phyloP scores from a whole-genome alignment of 1,284 basidiomycete species.

The Fistulinella cinereoalba region DNA sequence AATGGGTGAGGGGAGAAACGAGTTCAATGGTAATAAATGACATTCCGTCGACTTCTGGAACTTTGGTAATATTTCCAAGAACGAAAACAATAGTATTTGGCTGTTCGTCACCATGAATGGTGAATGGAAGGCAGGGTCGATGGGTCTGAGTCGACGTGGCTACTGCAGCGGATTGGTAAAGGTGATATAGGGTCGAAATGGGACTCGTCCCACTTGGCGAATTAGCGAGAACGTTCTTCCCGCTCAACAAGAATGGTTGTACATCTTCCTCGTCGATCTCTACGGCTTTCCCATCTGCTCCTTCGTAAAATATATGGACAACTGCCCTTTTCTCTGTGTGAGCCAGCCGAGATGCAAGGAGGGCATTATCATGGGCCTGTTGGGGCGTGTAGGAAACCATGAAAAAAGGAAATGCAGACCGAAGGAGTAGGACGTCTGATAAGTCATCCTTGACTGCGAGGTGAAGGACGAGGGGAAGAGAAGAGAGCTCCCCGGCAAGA shows the following conservation, averaged over 20 bases:
- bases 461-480: constrained; percentile 50
- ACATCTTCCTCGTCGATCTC: constrained; percentile 59
- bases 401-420: constrained; percentile 57
- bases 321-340: constrained; percentile 60
- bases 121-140: constrained; percentile 57
- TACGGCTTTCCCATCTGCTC: constrained; percentile 37
- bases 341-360: constrained; percentile 70
- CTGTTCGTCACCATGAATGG: constrained; percentile 44
- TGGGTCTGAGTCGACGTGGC: constrained; percentile 61
- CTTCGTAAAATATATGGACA: constrained; percentile 74
- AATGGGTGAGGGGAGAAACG: constrained; percentile 70
- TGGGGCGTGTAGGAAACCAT: constrained; percentile 62
- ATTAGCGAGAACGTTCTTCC: constrained; percentile 34
- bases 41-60: constrained; percentile 53
- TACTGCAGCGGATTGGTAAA: constrained; percentile 62
- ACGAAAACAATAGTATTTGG: constrained; percentile 70
- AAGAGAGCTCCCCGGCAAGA: constrained; percentile 45
- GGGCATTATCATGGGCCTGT: constrained; percentile 70
- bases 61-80: constrained; percentile 56
- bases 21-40: constrained; percentile 71
- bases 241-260: constrained; percentile 54
- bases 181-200: constrained; percentile 40
- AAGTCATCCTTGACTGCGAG: constrained; percentile 50
- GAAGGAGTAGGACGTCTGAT: constrained; percentile 56
- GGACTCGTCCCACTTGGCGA: constrained; percentile 13